phyloP scores from a whole-genome alignment of 139 green algal species.

The Zygnema cylindricum region DNA sequence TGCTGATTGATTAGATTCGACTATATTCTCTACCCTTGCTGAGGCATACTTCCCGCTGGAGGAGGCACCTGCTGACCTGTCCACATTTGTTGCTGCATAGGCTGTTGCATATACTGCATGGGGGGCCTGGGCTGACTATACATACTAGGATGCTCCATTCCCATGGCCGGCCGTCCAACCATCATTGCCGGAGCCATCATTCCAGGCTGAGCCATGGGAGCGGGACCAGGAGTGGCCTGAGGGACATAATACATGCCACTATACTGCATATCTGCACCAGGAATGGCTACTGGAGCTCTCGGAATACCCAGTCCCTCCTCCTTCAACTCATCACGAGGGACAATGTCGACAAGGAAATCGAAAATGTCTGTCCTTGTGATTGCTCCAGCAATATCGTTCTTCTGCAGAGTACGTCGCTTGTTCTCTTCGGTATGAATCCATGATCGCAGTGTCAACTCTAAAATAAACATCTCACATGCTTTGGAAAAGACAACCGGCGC shows the following conservation, averaged over 20 bases:
- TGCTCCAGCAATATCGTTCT: conserved; percentile 92
- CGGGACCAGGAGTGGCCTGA: conserved; percentile 12
- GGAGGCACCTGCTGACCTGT: neutral
- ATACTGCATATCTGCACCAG: conserved; percentile 21
- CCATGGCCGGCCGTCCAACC: conserved; percentile 9
- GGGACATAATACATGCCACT: conserved; percentile 12
- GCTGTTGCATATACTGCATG: conserved; percentile 15
- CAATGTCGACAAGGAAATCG: conserved; percentile 96
- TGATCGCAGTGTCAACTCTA: conserved; percentile 86
- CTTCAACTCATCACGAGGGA: conserved; percentile 72
- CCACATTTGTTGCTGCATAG: neutral
- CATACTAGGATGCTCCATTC: neutral
- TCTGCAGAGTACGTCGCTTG: conserved; percentile 94
- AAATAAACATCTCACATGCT: conserved; percentile 97
- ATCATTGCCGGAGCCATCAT: conserved; percentile 18
- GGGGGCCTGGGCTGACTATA: neutral
- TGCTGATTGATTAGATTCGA: neutral
- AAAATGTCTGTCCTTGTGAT: conserved; percentile 94
- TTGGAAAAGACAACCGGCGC: conserved; percentile 97
- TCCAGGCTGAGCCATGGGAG: neutral
- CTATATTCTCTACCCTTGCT: neutral
- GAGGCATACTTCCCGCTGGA: neutral
- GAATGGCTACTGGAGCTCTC: conserved; percentile 1
- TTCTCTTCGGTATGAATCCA: conserved; percentile 96
- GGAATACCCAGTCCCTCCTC: conserved; percentile 20